phyloP scores from a whole-genome alignment of 805 yeast species.

The Hanseniaspora osmophila region DNA sequence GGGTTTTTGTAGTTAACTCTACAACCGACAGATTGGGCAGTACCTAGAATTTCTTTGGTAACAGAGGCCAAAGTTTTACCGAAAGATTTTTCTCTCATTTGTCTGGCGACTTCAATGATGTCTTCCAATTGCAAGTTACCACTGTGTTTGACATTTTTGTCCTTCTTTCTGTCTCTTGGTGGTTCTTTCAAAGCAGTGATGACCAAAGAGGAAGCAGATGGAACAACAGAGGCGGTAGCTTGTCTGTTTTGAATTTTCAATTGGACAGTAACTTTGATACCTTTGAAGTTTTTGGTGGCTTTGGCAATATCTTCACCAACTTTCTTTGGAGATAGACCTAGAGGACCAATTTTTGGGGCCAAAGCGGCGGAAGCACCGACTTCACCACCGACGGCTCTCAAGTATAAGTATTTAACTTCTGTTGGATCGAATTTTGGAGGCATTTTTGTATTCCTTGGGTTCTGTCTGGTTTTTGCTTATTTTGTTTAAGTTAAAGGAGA shows the following conservation, averaged over 20 bases:
- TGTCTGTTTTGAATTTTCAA: conserved; percentile 99
- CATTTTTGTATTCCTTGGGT: conserved; percentile 33
- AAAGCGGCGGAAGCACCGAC: conserved; percentile 98
- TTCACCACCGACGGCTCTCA: conserved; percentile 99
- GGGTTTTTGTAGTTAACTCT: conserved; percentile 99
- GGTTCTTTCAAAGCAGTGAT: conserved; percentile 99
- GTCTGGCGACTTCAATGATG: conserved; percentile 92
- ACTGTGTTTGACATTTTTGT: conserved; percentile 97
- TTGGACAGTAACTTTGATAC: conserved; percentile 97
- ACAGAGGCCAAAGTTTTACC: conserved; percentile 96
- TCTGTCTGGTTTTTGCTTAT: conserved; percentile 1
- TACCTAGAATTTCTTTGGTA: conserved; percentile 96
- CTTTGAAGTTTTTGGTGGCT: conserved; percentile 98
- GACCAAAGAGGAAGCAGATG: conserved; percentile 97
- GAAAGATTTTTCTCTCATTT: conserved; percentile 93
- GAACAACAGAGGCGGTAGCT: conserved; percentile 96
- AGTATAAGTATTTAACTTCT: conserved; percentile 96
- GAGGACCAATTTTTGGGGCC: conserved; percentile 99
- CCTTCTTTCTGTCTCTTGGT: conserved; percentile 99
- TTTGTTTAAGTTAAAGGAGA: too few species aligned
- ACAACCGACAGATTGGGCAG: conserved; percentile 99
- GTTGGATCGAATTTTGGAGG: conserved; percentile 98
- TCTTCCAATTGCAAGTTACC: conserved; percentile 97
- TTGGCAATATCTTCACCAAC: conserved; percentile 99
- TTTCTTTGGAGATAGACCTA: conserved; percentile 99